Base-by-base conservation (phyloP, 305 asterid species). In the Solanum hybrid region DNA sequence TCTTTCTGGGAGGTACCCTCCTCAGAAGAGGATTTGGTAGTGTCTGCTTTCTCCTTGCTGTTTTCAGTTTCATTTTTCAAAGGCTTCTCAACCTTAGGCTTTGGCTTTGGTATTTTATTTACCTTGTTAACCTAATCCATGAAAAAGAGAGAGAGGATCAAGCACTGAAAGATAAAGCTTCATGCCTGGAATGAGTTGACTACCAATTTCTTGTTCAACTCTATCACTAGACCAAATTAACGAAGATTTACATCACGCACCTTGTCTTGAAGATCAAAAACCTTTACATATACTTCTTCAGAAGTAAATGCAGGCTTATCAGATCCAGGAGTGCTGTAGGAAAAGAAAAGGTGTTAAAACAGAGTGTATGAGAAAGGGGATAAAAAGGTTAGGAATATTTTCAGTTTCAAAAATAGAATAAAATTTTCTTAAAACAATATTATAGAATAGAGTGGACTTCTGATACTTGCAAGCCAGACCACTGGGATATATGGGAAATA, bases 91-190 rank as follows among this genome's bases (percentile, higher is more conserved):
- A 95, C 94, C 88, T 95, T 96, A 7, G 99, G 98, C 93, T 95
- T 97, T 89, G 99, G 99, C 94, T 96, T 98, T 78, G 99, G 98
- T 90, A 98, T 96, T 91, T 93, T 93, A 91, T 96, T 94, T 69
- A 96, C 93, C 34, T 94, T 93, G 77, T 95, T 88, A 89, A 98
- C 98, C 99, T 97, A 87, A 69, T 51, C 79, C 32, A 85, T 36
- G 72, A n/a, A 76, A 71, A 5, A 88, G 79, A 81, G 78, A 77
- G 51, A 5, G 64, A 85, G 31, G 87, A 72, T 72, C 88, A 79
- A 71, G 42, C 78, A 32, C 37, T 22, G 86, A 36, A 60, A 71
- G 19, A 71, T 11, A 71, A 71, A 88, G 66, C 75, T 69, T 51
- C 87, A 34, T 45, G 51, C 82, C 14, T 34, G 13, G 72, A 29